Evolutionary conservation across 768 basidiomycete species (phyloP).

Genomic region (Lactarius quietus): DNA sequence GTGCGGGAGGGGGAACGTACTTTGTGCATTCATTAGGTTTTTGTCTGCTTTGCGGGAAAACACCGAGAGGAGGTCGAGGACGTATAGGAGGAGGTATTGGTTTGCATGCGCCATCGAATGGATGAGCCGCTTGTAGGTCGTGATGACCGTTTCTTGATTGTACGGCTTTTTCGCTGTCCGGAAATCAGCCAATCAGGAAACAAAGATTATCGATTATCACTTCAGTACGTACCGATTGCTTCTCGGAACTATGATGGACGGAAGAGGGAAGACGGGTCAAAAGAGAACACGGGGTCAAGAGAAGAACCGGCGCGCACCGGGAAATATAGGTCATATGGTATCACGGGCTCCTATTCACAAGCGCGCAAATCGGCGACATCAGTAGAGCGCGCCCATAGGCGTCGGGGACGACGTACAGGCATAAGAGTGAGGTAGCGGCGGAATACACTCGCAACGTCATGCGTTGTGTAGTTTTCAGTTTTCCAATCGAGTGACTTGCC

Average conservation of each 20-base stretch:
- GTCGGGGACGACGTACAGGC: conserved; percentile 66
- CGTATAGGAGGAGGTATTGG: conserved; percentile 95
- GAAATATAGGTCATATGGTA: conserved; percentile 88
- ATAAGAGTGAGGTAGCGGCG: conserved; percentile 93
- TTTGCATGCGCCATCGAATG: conserved; percentile 81
- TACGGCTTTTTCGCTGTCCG: conserved; percentile 62
- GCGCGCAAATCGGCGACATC: conserved; percentile 17
- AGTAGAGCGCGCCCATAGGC: background rate
- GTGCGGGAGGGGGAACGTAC: conserved; percentile 45
- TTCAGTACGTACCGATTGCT: conserved; percentile 54
- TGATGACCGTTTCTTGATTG: conserved; percentile 68
- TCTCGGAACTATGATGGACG: conserved; percentile 62
- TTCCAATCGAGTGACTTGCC: conserved; percentile 94
- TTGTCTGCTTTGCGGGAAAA: conserved; percentile 88
- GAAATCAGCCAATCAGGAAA: conserved; percentile 3
- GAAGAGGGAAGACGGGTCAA: conserved; percentile 22
- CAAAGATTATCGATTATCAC: background rate
- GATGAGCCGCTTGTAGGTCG: conserved; percentile 82
- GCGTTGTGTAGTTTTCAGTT: conserved; percentile 79
- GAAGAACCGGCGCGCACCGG: conserved; percentile 51
- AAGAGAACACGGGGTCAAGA: background rate
- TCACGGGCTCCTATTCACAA: conserved; percentile 77
- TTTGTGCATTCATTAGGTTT: conserved; percentile 94
- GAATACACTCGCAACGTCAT: conserved; percentile 97
- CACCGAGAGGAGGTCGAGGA: conserved; percentile 92